phyloP scores from a whole-genome alignment of 345 rosid species.

The Hirschfeldia incana region DNA sequence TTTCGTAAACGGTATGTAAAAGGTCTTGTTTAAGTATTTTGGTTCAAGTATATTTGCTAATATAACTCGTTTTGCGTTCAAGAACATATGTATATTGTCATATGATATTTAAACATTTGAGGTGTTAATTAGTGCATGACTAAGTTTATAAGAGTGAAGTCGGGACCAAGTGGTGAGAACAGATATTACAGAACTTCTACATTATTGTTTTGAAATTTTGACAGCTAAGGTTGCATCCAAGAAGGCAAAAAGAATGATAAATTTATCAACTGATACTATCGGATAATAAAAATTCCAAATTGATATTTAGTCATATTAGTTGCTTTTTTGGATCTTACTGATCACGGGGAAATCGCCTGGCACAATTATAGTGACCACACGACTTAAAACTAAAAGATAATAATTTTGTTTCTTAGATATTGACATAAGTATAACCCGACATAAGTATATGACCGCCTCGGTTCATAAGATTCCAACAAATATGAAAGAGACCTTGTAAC shows the following conservation, averaged over 20 bases:
- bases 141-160: background rate
- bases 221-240: constrained; percentile 13
- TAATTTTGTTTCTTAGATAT: constrained; percentile 29
- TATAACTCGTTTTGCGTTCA: too few relatives aligned
- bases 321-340: constrained; percentile 9
- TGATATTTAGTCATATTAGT: background rate
- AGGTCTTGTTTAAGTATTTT: too few relatives aligned
- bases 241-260: background rate
- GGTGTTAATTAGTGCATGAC: too few relatives aligned
- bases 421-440: constrained; percentile 26
- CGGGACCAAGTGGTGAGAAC: background rate
- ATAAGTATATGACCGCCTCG: constrained; percentile 28
- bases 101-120: too few relatives aligned
- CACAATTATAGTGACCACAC: constrained; percentile 39
- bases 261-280: background rate
- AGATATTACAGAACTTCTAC: background rate
- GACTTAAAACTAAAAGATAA: constrained; percentile 18
- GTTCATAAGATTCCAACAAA: constrained; percentile 37
- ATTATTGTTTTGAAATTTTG: background rate
- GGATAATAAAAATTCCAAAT: background rate
- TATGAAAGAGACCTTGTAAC: constrained; percentile 28
- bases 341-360: constrained; percentile 29
- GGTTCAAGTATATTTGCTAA: too few relatives aligned
- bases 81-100: too few relatives aligned
- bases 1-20: too few relatives aligned